Evolutionary conservation across 2,329 filamentous ascomycete species (phyloP), one percentile per base, ranked within the genome.

Genomic region (Colletotrichum sp.): DNA sequence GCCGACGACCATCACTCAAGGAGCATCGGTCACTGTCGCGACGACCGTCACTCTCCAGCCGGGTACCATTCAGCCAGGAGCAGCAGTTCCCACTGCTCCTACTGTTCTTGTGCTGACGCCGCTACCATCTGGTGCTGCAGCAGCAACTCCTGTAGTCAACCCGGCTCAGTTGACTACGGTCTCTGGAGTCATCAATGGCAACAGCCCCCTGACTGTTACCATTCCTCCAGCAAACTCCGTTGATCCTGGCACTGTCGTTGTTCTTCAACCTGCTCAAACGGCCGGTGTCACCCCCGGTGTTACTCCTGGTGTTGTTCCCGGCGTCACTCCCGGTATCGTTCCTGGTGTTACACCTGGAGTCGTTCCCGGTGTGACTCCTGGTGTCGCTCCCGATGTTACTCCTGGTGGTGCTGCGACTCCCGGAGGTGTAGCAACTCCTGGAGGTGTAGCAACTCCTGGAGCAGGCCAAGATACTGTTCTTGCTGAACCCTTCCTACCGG

Each of bases 151-250:
- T 7, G 49, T 30, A 6, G 64, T 12, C 26, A 10, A 15, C 8
- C 60, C 73, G 9, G 74, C 34, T 24, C 49, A 66, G 21, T 70
- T 74, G 60, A 76, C 60, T 2, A 76, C 74, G 16, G 12, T 75
- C 49, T 75, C 60, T 2, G 74, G 65, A 26, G n/a, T 49, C 2
- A 28, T 59, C 18, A 30, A 26, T 6, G 74, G 74, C 1, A 6
- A 59, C 12, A 62, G 21, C 18, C 74, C 74, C 9, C 10, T 32
- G 10, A 76, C 71, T 8, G n/a, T 76, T 15, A 76, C 74, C 2
- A 18, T 76, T 8, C 74, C 59, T 30, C 74, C 74, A 8, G 24
- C 49, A 18, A 59, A 64, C 16, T 55, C 70, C 9, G 24, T 24
- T 15, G 60, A 36, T 1, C 44, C 68, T 16, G 70, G 70, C 1